Base-by-base conservation (phyloP, 352 stramenopile species). In the Thraustochytrium sp. region DNA sequence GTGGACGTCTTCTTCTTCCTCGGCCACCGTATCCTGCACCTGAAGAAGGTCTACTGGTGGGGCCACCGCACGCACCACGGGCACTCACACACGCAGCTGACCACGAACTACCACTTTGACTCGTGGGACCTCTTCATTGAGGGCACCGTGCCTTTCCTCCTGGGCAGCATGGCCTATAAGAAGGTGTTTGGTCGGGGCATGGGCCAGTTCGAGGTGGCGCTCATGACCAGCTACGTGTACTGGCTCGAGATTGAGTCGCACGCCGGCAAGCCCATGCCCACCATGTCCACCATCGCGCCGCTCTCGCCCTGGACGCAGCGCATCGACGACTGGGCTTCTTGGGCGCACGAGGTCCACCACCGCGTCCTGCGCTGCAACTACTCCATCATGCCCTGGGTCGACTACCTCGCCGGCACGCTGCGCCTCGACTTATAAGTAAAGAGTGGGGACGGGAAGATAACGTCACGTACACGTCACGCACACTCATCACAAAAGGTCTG, bases 91-190 rank as follows among this genome's bases (percentile, higher is more conserved):
- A 73, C 75, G 18, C 31, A 75, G 42, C 55, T 84, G 9, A 84
- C 55, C n/a, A 84, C 75, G 13, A 84, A 84, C 61, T 84, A 84
- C 29, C 75, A 84, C 40, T 84, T 84, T 61, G 40, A 59, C 44
- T 73, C 31, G 55, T 84, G 29, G 34, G 75, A 84, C 72, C 51
- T 84, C 34, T 23, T 75, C 18, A 44, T 84, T 16, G 75, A 84
- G 8, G 75, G 64, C 21, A 63, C 56, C 37, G 11, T 84, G 40
- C 75, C 75, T 3, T 40, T 84, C 26, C 21, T 84, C 34, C 1
- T 56, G 4, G 75, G 21, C 23, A 62, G 16, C 18, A n/a, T 29
- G 9, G 21, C 23, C 42, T 61, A 76, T 29, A 54, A 84, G 75
- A 42, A 48, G 18, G 11, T 59, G 16, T 83, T 84, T 83, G 55